Evolutionary conservation across 1,139 yeast genomes (phyloP), one percentile per base, ranked within the genome.

Genomic region (Yamadazyma sp.): DNA sequence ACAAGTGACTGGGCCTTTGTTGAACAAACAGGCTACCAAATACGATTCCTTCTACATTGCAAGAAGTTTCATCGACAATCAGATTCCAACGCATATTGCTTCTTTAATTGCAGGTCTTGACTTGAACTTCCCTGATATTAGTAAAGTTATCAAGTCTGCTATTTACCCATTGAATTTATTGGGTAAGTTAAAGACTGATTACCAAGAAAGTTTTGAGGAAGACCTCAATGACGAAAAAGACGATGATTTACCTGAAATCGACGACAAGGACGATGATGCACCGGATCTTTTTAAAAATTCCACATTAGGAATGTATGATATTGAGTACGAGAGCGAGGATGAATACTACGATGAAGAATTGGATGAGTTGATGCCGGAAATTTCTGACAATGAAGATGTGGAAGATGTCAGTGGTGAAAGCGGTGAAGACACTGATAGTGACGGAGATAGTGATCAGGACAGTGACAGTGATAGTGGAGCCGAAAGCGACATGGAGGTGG

Each of bases 271-370:
- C 35, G 94, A 86, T 35, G 95, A 86, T 39, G 78, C 89, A 0
- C 90, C 95, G 0, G 95, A 89, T 56, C 69, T 90, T 53, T 82
- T 89, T 60, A 72, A 84, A 37, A 88, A 90, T 56, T 89, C 97
- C 0, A 87, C 97, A 0, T 70, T 90, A 37, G 97, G 97, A 2
- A 89, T 90, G 96, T 90, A 86, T 56, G 97, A 90, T 51, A 82
- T 86, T 36, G 95, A 86, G 37, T 74, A 80, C 29, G 88, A 82
- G 45, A 81, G 83, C 38, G 90, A 84, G 33, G 62, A 59, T 23
- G 29, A 29, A 22, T 62, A 56, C 22, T 59, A 58, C 21, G 66
- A 56, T 23, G 70, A 65, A 35, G 64, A 56, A 4, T 21, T 41
- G 13, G 42, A 35, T 14, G 71, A 56, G 2, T 48, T 67, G 33